Evolutionary conservation across 176 grass and related monocot species (phyloP).

Genomic region (Themeda triandra): DNA sequence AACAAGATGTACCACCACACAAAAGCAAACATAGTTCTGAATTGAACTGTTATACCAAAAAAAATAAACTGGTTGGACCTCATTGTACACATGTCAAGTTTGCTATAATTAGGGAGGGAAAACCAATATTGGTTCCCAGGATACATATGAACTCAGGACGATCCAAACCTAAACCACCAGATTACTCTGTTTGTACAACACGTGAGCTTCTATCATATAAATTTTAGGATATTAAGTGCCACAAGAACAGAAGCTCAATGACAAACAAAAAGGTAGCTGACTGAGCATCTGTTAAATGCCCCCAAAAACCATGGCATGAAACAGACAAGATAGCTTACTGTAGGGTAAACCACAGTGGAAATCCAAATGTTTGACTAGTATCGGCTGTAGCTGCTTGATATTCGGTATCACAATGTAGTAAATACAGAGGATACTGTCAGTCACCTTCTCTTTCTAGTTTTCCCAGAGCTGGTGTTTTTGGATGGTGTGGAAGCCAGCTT

Average conservation of each 20-base stretch:
- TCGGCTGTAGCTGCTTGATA: not conserved
- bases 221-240: slow-evolving; percentile 4
- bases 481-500: not conserved
- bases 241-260: slow-evolving; percentile 1
- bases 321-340: slow-evolving; percentile 23
- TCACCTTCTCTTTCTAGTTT: slow-evolving; percentile 43
- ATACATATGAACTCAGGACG: slow-evolving; percentile 5
- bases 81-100: not conserved
- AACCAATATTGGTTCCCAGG: not conserved
- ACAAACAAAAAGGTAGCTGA: not conserved
- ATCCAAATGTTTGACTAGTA: not conserved
- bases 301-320: slow-evolving; percentile 27
- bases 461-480: slow-evolving; percentile 3
- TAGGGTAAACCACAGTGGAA: not conserved
- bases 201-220: not conserved
- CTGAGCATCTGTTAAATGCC: slow-evolving; percentile 18
- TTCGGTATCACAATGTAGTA: not conserved
- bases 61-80: not conserved
- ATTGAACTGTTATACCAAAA: not conserved
- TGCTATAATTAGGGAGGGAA: not conserved
- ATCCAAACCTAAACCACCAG: slow-evolving; percentile 1
- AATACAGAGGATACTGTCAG: not conserved
- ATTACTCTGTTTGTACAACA: slow-evolving; percentile 27
- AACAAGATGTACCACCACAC: not conserved
- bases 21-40: not conserved